Percentiles rank a stretch among this genome's conserved stretches.
phyloP scores from a whole-genome alignment of 2,329 filamentous ascomycete genomes.

The Aquanectria penicillioides region DNA sequence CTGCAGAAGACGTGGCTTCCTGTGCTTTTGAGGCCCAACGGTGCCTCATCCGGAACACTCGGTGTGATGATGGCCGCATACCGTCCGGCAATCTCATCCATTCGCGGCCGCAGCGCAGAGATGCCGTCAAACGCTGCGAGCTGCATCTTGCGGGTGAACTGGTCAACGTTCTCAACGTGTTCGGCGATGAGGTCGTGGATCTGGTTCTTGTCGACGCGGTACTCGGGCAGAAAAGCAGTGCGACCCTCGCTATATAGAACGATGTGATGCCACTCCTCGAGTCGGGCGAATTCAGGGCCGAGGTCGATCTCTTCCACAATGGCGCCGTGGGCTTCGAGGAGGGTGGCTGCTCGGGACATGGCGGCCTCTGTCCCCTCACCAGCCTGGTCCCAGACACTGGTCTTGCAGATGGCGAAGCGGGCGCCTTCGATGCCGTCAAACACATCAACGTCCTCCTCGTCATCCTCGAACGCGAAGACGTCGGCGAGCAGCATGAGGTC shows the following conservation, averaged over 20 bases:
- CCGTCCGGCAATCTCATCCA: constrained; percentile 61
- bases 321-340: constrained; percentile 61
- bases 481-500: constrained; percentile 68
- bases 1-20: constrained; percentile 64
- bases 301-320: constrained; percentile 66
- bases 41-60: constrained; percentile 69
- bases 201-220: constrained; percentile 58
- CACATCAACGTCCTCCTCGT: constrained; percentile 46
- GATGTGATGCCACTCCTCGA: constrained; percentile 63
- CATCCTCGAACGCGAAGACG: constrained; percentile 63
- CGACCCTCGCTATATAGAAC: constrained; percentile 65
- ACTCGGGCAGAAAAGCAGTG: constrained; percentile 64
- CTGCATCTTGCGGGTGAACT: constrained; percentile 58
- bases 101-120: constrained; percentile 62
- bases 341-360: constrained; percentile 50
- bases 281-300: constrained; percentile 57
- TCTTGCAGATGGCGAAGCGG: constrained; percentile 66
- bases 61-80: constrained; percentile 70
- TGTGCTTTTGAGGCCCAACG: constrained; percentile 62
- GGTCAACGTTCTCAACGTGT: constrained; percentile 62
- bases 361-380: constrained; percentile 57
- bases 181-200: constrained; percentile 57
- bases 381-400: constrained; percentile 62
- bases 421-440: constrained; percentile 56
- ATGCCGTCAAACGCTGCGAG: constrained; percentile 64